Evolutionary conservation across 257 asterid genomes (phyloP).

Genomic region (Cynanchum wilfordii): DNA sequence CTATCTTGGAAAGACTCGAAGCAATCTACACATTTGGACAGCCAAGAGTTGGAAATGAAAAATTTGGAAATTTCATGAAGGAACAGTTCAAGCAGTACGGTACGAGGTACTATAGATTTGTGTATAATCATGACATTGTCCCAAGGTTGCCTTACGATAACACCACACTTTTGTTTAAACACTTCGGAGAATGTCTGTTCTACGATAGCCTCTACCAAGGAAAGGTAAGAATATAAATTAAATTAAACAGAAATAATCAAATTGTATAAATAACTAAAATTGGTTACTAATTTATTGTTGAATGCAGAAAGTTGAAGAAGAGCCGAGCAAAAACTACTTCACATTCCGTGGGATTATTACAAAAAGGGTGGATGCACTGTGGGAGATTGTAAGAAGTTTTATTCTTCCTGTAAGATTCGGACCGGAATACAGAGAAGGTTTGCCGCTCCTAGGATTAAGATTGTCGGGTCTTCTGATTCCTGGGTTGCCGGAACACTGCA

Average conservation of each 20-base stretch:
- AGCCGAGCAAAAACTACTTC: constrained; percentile 38
- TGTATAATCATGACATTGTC: constrained; percentile 55
- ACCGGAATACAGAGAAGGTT: constrained; percentile 44
- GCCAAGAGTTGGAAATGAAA: constrained; percentile 57
- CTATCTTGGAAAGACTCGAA: constrained; percentile 38
- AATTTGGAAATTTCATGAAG: constrained; percentile 44
- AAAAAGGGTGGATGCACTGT: constrained; percentile 37
- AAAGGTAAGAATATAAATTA: constrained; percentile 19
- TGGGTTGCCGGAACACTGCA: constrained; percentile 46
- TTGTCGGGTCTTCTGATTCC: constrained; percentile 36
- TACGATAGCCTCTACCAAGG: constrained; percentile 44
- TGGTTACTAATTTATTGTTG: neutral
- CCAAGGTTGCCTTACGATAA: constrained; percentile 51
- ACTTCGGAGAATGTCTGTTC: constrained; percentile 54
- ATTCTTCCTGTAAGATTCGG: constrained; percentile 42
- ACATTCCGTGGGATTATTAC: constrained; percentile 15
- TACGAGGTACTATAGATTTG: constrained; percentile 42
- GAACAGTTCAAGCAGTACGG: constrained; percentile 22
- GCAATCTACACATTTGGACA: constrained; percentile 65
- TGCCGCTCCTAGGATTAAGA: constrained; percentile 27
- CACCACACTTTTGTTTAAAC: constrained; percentile 39
- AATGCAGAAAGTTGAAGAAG: constrained; percentile 39
- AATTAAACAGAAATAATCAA: too few species aligned
- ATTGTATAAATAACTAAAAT: too few species aligned
- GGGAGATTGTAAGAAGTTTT: constrained; percentile 62